Evolutionary conservation across 345 rosid genomes (phyloP).

Genomic region (Lepidium aucheri): DNA sequence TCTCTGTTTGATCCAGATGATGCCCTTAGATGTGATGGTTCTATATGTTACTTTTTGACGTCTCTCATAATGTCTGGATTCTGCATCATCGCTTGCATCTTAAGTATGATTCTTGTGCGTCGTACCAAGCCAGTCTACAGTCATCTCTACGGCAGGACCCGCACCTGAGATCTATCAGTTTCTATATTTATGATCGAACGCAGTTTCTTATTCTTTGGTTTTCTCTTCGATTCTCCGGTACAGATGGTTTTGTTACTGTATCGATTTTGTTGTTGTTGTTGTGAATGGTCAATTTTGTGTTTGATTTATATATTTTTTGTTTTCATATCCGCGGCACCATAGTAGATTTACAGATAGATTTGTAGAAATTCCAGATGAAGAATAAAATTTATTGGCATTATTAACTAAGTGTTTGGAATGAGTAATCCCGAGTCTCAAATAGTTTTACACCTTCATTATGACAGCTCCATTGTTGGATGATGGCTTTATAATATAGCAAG

Average conservation of each 20-base stretch:
- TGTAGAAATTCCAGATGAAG: background rate
- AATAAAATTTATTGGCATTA: background rate
- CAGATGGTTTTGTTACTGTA: constrained; percentile 17
- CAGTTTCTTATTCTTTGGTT: constrained; percentile 26
- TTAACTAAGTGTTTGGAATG: background rate
- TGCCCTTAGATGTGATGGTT: constrained; percentile 61
- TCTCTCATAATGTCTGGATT: constrained; percentile 90
- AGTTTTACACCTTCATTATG: background rate
- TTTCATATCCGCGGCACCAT: constrained; percentile 14
- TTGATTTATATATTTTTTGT: constrained; percentile 9
- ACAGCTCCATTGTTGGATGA: constrained; percentile 12
- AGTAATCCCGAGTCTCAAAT: background rate
- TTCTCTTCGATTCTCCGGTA: background rate
- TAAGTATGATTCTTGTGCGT: constrained; percentile 84
- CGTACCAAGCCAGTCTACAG: constrained; percentile 78
- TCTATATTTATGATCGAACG: background rate
- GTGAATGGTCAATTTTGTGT: constrained; percentile 4
- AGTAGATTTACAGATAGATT: background rate
- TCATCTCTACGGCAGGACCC: constrained; percentile 74
- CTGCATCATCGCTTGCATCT: constrained; percentile 56
- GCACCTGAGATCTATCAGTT: constrained; percentile 21
- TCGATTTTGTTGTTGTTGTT: constrained; percentile 15
- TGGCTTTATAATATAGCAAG: background rate
- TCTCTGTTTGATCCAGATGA: constrained; percentile 37
- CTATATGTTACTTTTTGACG: constrained; percentile 87